phyloP scores from a whole-genome alignment of 2,329 filamentous ascomycete genomes.

The Phialophora tarda region DNA sequence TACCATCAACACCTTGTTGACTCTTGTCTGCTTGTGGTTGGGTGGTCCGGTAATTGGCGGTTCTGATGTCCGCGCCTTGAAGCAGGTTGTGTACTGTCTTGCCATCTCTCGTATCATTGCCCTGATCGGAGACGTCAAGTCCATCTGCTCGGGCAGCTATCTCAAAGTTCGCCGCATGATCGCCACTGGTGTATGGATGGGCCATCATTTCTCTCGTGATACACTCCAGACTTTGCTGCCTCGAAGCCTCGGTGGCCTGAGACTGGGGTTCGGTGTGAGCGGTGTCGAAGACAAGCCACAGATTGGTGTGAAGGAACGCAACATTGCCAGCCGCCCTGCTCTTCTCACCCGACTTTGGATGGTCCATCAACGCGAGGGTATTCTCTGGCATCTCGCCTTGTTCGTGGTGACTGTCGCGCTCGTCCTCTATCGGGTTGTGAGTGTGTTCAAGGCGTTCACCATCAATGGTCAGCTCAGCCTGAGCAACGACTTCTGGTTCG shows the following conservation, averaged over 20 bases:
- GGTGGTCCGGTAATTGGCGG: slow-evolving; percentile 26
- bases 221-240: slow-evolving; percentile 29
- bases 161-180: slow-evolving; percentile 25
- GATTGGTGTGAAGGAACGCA: slow-evolving; percentile 31
- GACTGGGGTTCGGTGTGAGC: slow-evolving; percentile 33
- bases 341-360: slow-evolving; percentile 18
- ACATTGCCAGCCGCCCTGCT: slow-evolving; percentile 18
- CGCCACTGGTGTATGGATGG: slow-evolving; percentile 33
- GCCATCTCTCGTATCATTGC: slow-evolving; percentile 8
- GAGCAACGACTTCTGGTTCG: slow-evolving; percentile 25
- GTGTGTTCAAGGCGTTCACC: slow-evolving; percentile 6
- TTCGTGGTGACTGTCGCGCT: slow-evolving; percentile 3
- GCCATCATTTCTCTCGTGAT: slow-evolving; percentile 34
- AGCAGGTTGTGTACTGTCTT: slow-evolving; percentile 20
- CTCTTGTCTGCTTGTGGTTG: slow-evolving; percentile 20
- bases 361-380: slow-evolving; percentile 31
- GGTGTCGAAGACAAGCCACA: slow-evolving; percentile 18
- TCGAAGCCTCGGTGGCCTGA: slow-evolving; percentile 12
- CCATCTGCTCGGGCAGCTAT: slow-evolving; percentile 6
- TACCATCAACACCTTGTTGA: slow-evolving; percentile 17
- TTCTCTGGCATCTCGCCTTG: slow-evolving; percentile 22
- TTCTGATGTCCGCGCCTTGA: slow-evolving; percentile 12
- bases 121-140: slow-evolving; percentile 8
- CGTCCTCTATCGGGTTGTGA: slow-evolving; percentile 10
- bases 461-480: slow-evolving; percentile 6